Evolutionary conservation across 2,329 filamentous ascomycete species (phyloP).

Genomic region (Aspergillus quadricinctus): DNA sequence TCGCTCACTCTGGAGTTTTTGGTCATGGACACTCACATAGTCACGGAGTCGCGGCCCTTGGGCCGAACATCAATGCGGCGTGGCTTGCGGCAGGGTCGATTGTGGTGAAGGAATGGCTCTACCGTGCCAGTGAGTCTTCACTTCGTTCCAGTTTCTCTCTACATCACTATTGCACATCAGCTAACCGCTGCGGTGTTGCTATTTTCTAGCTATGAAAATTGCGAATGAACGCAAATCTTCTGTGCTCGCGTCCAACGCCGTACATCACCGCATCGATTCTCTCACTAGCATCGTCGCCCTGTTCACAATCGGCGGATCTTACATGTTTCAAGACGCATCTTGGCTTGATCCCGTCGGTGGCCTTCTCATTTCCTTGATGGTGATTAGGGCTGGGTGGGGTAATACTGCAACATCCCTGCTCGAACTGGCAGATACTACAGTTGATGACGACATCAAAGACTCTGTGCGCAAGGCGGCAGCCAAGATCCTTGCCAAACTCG

Average conservation of each 20-base stretch:
- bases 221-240: conserved; percentile 91
- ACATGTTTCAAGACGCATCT: conserved; percentile 75
- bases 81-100: conserved; percentile 93
- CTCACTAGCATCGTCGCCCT: conserved; percentile 92
- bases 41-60: conserved; percentile 47
- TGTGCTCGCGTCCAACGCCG: conserved; percentile 89
- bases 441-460: conserved; percentile 77
- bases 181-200: conserved; percentile 6
- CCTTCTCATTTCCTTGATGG: conserved; percentile 86
- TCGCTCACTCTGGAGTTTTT: conserved; percentile 35
- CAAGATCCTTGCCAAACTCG: conserved; percentile 54
- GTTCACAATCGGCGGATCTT: conserved; percentile 81
- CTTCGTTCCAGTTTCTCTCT: not conserved
- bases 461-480: conserved; percentile 64
- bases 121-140: conserved; percentile 78
- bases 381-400: conserved; percentile 80
- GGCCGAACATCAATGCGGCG: conserved; percentile 86
- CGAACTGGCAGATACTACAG: conserved; percentile 84
- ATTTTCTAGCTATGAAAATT: conserved; percentile 76
- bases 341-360: conserved; percentile 96
- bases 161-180: not conserved
- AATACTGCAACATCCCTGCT: conserved; percentile 79
- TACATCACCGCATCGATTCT: conserved; percentile 95
- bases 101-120: conserved; percentile 92
- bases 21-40: conserved; percentile 60